Evolutionary conservation across 2,329 filamentous ascomycete species (phyloP), one percentile per base, ranked within the genome.

Genomic region (Neodidymelliopsis sp.): DNA sequence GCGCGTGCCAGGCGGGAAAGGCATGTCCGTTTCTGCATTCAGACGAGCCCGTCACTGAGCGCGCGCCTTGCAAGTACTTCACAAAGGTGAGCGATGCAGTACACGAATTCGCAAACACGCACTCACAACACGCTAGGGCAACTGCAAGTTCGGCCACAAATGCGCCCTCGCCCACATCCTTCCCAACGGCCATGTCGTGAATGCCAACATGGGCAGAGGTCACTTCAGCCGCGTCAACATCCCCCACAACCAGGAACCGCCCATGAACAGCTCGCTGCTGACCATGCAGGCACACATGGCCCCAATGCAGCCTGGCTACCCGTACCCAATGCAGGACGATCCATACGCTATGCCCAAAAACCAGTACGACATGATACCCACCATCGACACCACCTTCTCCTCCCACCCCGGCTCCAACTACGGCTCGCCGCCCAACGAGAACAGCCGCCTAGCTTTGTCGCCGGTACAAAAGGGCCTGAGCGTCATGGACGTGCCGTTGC

Each of bases 91-190:
- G 62, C 22, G 20, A n/a, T 11, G 4, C 27, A 11, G 19, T 4
- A 20, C 7, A 13, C 22, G 27, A 34, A n/a, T n/a, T n/a, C 18
- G 1, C 34, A 35, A 18, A 9, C 19, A 15, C 13, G 31, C 13
- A n/a, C 6, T 15, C 29, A 8, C 4, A 7, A 1, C 29, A 24
- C 46, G 10, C 39, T 42, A 97, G 91, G 94, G 94, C 61, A 97
- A 97, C 76, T 99, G 94, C 85, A 97, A 97, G 75, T 99, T 97
- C 73, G 94, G 94, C 55, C 89, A 91, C 57, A 97, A 97, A 76
- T 99, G 94, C 80, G 93, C 93, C 68, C 90, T 97, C 69, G 90
- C 95, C 59, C 94, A 99, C 75, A 89, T 97, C 66, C 86, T 97
- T 37, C 91, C 92, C 62, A 92, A 97, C 74, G 94, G 94, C 52